Conservation (phyloP, 768 basidiomycete species). For the Exidia glandulosa region DNA sequence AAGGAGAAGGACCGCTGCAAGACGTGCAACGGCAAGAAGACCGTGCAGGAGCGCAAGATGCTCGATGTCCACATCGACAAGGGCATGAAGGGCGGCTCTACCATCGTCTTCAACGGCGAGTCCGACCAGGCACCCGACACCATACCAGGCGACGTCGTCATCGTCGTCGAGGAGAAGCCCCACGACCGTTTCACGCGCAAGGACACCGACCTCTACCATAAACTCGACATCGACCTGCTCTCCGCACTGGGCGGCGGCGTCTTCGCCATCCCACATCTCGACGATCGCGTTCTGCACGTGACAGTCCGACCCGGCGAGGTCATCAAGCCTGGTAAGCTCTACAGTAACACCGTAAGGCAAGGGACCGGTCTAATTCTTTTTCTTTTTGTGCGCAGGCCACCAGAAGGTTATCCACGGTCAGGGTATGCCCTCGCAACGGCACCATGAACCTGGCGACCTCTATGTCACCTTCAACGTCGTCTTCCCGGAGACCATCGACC, state of each 20-base stretch:
- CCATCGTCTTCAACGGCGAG: conserved; percentile 79
- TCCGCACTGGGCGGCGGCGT: conserved; percentile 89
- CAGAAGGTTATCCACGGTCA: conserved; percentile 87
- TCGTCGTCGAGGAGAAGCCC: conserved; percentile 86
- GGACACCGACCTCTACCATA: conserved; percentile 76
- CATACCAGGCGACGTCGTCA: conserved; percentile 88
- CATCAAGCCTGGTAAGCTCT: conserved; percentile 74
- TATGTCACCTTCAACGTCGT: conserved; percentile 76
- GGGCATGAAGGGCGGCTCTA: conserved; percentile 92
- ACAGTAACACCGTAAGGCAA: not conserved
- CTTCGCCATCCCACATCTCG: conserved; percentile 83
- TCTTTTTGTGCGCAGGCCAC: conserved; percentile 41
- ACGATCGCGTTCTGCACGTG: conserved; percentile 80
- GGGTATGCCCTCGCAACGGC: conserved; percentile 97
- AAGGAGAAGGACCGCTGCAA: conserved; percentile 87
- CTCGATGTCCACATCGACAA: conserved; percentile 97
- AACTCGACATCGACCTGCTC: conserved; percentile 86
- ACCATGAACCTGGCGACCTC: conserved; percentile 93
- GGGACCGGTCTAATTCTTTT: conserved; percentile 3
- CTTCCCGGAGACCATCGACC: conserved; percentile 78
- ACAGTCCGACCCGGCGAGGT: conserved; percentile 82
- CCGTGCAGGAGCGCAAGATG: conserved; percentile 87
- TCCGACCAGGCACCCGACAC: conserved; percentile 86
- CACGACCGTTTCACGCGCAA: conserved; percentile 83
- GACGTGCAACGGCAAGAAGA: conserved; percentile 92